Percentiles rank a stretch among this genome's conserved stretches.
phyloP scores from a whole-genome alignment of 2,329 filamentous ascomycete genomes.

The Endothia cerciana region DNA sequence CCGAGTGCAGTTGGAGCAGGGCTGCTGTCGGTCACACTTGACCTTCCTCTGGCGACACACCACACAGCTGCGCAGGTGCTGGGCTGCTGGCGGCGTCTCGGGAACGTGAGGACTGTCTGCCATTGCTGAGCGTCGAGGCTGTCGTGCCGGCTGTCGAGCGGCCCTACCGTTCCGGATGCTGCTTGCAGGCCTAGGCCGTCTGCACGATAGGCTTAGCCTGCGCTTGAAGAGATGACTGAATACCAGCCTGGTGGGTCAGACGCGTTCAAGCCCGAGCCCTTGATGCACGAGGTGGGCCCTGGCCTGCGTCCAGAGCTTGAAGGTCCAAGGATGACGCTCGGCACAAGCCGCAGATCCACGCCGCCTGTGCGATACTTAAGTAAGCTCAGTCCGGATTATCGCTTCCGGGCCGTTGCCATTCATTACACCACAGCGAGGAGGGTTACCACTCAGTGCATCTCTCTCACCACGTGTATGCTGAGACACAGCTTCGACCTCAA shows the following conservation, averaged over 20 bases:
- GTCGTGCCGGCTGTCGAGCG: neutral
- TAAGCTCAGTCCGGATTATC: neutral
- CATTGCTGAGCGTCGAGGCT: constrained; percentile 9
- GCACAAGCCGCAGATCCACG: neutral
- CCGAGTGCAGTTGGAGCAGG: constrained; percentile 25
- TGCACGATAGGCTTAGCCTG: neutral
- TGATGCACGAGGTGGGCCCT: neutral
- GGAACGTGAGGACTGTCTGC: neutral
- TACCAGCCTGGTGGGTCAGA: neutral
- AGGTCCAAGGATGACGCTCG: neutral
- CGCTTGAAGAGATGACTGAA: neutral
- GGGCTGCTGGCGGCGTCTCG: neutral
- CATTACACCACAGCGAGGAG: neutral
- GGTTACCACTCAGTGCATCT: no score
- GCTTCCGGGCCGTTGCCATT: neutral
- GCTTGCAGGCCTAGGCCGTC: neutral
- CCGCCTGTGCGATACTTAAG: neutral
- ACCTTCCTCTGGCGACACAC: constrained; percentile 27
- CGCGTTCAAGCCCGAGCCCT: neutral
- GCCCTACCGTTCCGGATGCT: neutral
- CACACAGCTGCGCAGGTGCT: constrained; percentile 23
- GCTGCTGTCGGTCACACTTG: constrained; percentile 25
- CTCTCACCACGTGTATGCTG: no score
- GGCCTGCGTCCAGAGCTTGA: neutral
- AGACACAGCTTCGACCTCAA: no score